Percentiles rank a stretch among this genome's conserved stretches.
Evolutionary conservation across 176 grass and related monocot genomes (phyloP).

Genomic region (Triticum urartu): DNA sequence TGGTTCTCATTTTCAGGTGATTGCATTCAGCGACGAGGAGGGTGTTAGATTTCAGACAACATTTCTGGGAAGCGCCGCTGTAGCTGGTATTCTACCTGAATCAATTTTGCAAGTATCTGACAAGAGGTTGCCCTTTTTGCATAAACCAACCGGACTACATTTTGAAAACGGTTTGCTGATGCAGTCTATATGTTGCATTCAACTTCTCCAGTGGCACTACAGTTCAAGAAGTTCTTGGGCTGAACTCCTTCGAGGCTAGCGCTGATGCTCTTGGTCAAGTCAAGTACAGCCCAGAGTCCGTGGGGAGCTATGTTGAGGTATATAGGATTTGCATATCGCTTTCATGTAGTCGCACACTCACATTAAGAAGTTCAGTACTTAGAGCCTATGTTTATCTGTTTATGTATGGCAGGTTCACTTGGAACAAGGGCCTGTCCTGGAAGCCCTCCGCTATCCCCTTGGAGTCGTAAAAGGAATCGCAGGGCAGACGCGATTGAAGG

Average conservation of each 20-base stretch:
- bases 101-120: slow-evolving; percentile 88
- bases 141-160: slow-evolving; percentile 7
- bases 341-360: neutral
- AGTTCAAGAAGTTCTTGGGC: slow-evolving; percentile 68
- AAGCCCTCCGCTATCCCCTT: slow-evolving; percentile 82
- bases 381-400: neutral
- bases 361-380: neutral
- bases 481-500: slow-evolving; percentile 91
- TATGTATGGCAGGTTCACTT: slow-evolving; percentile 65
- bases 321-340: neutral
- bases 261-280: slow-evolving; percentile 41
- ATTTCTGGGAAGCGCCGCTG: slow-evolving; percentile 94
- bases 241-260: slow-evolving; percentile 71
- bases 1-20: slow-evolving; percentile 49
- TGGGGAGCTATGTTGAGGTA: slow-evolving; percentile 97
- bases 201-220: slow-evolving; percentile 65
- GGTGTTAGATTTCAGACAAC: slow-evolving; percentile 93
- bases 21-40: slow-evolving; percentile 98
- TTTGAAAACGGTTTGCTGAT: slow-evolving; percentile 29
- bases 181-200: slow-evolving; percentile 19
- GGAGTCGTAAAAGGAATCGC: slow-evolving; percentile 95
- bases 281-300: slow-evolving; percentile 59
- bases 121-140: slow-evolving; percentile 74
- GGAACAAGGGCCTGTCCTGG: slow-evolving; percentile 93
- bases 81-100: slow-evolving; percentile 91